These are phyloP conservation scores for Mortierella sp. DNA, from an alignment of 371 early-diverging fungal genomes.

Conservation along the genomic window DNA sequence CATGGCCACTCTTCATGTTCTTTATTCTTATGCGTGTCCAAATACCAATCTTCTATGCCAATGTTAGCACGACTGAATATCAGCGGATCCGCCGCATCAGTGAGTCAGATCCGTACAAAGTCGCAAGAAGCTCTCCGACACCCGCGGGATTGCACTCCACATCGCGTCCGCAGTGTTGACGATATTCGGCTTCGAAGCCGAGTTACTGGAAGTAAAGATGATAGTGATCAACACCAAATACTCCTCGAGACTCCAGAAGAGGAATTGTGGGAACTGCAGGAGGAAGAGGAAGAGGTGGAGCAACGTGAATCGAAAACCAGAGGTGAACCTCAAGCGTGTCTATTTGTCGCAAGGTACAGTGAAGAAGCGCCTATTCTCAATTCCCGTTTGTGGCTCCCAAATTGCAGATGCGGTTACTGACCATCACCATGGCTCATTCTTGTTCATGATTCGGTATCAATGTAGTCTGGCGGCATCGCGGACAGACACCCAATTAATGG, in stretches of 20 bases:
- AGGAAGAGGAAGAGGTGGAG: neutral
- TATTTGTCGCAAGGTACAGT: conserved; percentile 70
- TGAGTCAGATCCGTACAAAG: neutral
- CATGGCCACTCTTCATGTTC: too few species aligned
- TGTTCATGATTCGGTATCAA: neutral
- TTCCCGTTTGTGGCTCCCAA: neutral
- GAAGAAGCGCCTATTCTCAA: too few species aligned
- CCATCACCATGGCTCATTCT: neutral
- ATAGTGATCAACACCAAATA: neutral
- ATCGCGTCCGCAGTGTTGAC: conserved; percentile 1
- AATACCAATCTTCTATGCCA: neutral
- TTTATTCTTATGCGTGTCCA: too few species aligned
- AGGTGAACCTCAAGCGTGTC: conserved; percentile 61
- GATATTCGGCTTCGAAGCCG: neutral
- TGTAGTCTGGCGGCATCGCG: conserved; percentile 65
- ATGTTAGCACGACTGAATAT: conserved; percentile 6
- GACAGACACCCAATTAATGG: conserved; percentile 68
- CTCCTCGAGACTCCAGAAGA: neutral
- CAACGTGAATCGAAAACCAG: neutral
- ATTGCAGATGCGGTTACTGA: neutral
- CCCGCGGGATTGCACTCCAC: neutral
- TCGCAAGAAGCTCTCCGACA: neutral
- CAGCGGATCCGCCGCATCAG: neutral
- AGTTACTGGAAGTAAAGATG: neutral
- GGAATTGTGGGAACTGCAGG: neutral